Evolutionary conservation across 805 yeast genomes (phyloP).

Genomic region (Saturnispora sanitii): DNA sequence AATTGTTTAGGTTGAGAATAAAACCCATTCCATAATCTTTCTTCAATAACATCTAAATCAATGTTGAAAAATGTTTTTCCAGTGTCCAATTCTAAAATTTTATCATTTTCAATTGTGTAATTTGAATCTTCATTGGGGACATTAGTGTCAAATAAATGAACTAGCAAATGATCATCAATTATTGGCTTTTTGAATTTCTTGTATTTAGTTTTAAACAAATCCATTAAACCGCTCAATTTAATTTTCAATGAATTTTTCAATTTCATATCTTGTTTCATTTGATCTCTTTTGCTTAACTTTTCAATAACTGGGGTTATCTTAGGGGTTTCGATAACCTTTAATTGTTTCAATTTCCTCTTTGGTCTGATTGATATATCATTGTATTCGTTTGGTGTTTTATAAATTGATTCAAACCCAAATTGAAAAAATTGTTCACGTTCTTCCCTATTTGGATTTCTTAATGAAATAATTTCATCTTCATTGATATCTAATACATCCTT

Average conservation of each 20-base stretch:
- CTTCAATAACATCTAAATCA: slow-evolving; percentile 91
- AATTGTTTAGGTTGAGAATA: slow-evolving; percentile 90
- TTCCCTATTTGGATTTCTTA: slow-evolving; percentile 30
- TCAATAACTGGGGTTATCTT: slow-evolving; percentile 17
- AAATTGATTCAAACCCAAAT: slow-evolving; percentile 42
- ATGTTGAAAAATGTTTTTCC: slow-evolving; percentile 72
- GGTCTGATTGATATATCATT: slow-evolving; percentile 54
- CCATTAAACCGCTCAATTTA: slow-evolving; percentile 82
- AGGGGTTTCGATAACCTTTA: slow-evolving; percentile 12
- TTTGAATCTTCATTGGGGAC: slow-evolving; percentile 27
- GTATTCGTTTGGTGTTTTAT: slow-evolving; percentile 62
- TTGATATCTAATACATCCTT: slow-evolving; percentile 49
- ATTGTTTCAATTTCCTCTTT: slow-evolving; percentile 34
- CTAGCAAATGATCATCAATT: slow-evolving; percentile 63
- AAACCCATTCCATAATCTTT: slow-evolving; percentile 92
- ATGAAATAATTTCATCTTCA: slow-evolving; percentile 37
- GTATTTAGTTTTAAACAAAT: slow-evolving; percentile 74
- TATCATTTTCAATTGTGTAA: slow-evolving; percentile 50
- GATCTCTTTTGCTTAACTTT: slow-evolving; percentile 31
- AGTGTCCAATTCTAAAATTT: slow-evolving; percentile 72
- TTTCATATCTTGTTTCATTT: slow-evolving; percentile 51
- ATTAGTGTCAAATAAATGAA: slow-evolving; percentile 66
- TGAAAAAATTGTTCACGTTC: slow-evolving; percentile 52
- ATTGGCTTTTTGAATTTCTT: slow-evolving; percentile 86
- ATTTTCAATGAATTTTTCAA: slow-evolving; percentile 78